These are phyloP conservation scores for Hippophae gyantsensis DNA, from an alignment of 306 rosid species.

Conservation along the genomic window DNA sequence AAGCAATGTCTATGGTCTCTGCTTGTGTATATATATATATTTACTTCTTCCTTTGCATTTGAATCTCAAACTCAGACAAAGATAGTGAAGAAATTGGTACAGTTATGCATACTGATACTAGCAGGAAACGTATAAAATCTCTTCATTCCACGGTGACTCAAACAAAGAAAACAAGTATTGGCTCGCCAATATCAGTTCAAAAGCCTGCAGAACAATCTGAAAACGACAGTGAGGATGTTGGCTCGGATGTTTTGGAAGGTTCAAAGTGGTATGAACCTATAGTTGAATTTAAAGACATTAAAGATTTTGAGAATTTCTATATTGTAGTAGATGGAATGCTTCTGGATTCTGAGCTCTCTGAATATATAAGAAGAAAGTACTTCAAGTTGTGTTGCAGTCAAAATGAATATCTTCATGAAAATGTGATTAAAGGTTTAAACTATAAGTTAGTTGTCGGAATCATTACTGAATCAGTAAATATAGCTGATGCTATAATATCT, in stretches of 20 bases:
- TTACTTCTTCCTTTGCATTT: conserved; percentile 10
- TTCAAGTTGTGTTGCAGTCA: conserved; percentile 65
- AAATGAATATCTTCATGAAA: conserved; percentile 62
- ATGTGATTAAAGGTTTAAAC: conserved; percentile 42
- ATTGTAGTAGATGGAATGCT: conserved; percentile 43
- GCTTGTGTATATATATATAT: not conserved
- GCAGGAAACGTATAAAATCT: conserved; percentile 31
- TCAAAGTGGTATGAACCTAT: conserved; percentile 14
- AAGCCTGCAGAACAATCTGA: conserved; percentile 34
- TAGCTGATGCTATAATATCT: conserved; percentile 49
- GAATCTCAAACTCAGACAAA: conserved; percentile 33
- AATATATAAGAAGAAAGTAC: conserved; percentile 47
- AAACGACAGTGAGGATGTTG: conserved; percentile 36
- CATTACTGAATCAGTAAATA: conserved; percentile 41
- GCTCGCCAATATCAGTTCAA: conserved; percentile 18
- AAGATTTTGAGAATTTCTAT: conserved; percentile 38
- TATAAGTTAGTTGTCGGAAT: conserved; percentile 36
- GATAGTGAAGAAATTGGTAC: conserved; percentile 19
- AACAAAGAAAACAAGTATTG: conserved; percentile 39
- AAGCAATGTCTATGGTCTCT: not conserved
- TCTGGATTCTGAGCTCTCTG: conserved; percentile 49
- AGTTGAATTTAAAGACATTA: conserved; percentile 41
- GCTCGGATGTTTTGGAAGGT: conserved; percentile 48
- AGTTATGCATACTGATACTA: conserved; percentile 17
- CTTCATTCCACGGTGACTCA: conserved; percentile 21